Conservation (phyloP, 208 protist species). For the Wallacemonas sp. region DNA sequence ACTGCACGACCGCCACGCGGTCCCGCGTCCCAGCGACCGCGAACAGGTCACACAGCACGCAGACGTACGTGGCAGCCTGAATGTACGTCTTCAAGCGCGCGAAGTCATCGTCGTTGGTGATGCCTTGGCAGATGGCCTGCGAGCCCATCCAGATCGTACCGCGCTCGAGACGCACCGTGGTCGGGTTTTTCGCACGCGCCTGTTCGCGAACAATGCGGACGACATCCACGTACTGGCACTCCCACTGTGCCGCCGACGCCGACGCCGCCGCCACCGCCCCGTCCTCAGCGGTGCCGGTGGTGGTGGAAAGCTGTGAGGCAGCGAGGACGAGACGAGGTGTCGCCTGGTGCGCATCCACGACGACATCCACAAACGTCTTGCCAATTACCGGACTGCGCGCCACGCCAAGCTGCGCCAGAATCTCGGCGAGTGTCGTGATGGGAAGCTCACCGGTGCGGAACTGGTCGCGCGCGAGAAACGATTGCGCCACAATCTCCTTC, state of each 20-base stretch:
- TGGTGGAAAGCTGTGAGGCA: neutral
- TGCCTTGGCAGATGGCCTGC: conserved; percentile 32
- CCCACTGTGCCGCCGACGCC: conserved; percentile 16
- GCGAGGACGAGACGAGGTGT: conserved; percentile 1
- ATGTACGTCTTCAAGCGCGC: conserved; percentile 59
- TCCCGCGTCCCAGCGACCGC: conserved; percentile 23
- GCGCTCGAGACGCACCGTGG: conserved; percentile 26
- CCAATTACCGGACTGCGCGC: conserved; percentile 43
- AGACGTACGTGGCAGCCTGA: conserved; percentile 60
- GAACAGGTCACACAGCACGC: conserved; percentile 46
- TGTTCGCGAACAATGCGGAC: conserved; percentile 35
- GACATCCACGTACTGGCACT: conserved; percentile 31
- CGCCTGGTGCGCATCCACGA: neutral
- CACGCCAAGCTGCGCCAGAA: conserved; percentile 61
- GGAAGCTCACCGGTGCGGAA: conserved; percentile 65
- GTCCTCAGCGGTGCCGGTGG: neutral
- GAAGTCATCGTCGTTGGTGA: conserved; percentile 29
- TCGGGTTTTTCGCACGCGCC: conserved; percentile 22
- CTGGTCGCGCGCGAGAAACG: conserved; percentile 60
- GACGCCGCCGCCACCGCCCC: neutral
- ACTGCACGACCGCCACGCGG: conserved; percentile 33
- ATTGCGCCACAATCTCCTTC: conserved; percentile 42
- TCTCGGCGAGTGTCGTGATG: conserved; percentile 32
- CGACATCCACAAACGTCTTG: conserved; percentile 10
- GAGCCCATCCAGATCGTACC: conserved; percentile 44